Evolutionary conservation across 148 eudicot genomes (phyloP).

Genomic region (Euryodendron excelsum): DNA sequence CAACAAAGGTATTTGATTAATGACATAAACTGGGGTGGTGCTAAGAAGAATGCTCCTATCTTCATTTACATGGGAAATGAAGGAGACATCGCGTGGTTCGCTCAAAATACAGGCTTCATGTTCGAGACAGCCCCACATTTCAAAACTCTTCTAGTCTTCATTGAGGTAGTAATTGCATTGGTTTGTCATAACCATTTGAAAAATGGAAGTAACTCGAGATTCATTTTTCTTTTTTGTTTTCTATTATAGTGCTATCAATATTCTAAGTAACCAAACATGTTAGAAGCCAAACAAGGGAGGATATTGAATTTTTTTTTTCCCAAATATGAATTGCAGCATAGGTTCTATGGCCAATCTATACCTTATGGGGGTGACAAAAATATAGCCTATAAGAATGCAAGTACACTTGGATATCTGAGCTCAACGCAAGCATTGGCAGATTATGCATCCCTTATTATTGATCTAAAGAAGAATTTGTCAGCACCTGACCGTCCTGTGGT

Average conservation of each 20-base stretch:
- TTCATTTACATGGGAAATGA: constrained; percentile 82
- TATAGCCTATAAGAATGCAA: constrained; percentile 58
- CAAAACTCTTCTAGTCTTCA: constrained; percentile 70
- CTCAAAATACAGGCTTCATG: constrained; percentile 80
- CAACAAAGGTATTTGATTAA: constrained; percentile 76
- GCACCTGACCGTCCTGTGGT: constrained; percentile 70
- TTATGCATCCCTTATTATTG: constrained; percentile 72
- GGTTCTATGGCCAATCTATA: constrained; percentile 75
- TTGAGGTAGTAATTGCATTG: constrained; percentile 62
- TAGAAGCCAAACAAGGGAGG: not conserved
- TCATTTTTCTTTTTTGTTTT: too few relatives aligned
- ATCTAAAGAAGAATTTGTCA: constrained; percentile 65
- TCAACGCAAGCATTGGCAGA: constrained; percentile 90
- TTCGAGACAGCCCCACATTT: constrained; percentile 69
- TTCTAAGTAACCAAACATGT: too few relatives aligned
- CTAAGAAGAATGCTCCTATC: constrained; percentile 57
- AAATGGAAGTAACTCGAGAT: too few relatives aligned
- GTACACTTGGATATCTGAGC: constrained; percentile 72
- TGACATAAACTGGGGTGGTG: constrained; percentile 68
- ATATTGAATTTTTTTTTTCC: not conserved
- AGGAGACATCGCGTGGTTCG: constrained; percentile 87
- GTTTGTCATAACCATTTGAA: too few relatives aligned
- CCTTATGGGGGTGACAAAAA: constrained; percentile 71
- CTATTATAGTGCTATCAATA: too few relatives aligned
- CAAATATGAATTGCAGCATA: constrained; percentile 49